A percentile compares a stretch with the other conserved stretches of the same genome.
phyloP scores from a whole-genome alignment of 306 rosid species.

The Boehmeria nivea region DNA sequence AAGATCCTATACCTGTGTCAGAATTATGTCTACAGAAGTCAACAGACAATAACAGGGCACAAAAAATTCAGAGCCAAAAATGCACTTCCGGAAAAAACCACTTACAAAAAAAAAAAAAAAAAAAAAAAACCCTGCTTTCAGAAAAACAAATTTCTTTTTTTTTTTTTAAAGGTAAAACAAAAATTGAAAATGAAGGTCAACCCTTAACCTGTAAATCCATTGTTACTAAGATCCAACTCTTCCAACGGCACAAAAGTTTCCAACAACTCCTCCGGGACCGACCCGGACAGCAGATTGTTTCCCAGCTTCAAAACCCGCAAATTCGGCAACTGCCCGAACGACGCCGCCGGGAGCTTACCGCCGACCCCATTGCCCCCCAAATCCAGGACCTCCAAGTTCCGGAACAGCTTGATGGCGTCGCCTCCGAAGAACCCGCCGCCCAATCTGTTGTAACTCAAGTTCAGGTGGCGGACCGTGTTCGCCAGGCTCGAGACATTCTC shows the following conservation, averaged over 20 bases:
- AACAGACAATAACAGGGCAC: too few relatives aligned
- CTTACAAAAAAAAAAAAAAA: background rate
- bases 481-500: constrained; percentile 62
- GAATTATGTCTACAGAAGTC: too few relatives aligned
- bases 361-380: constrained; percentile 53
- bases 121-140: background rate
- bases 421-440: constrained; percentile 52
- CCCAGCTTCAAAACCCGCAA: constrained; percentile 56
- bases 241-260: constrained; percentile 42
- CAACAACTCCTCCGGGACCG: constrained; percentile 58
- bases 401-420: constrained; percentile 45
- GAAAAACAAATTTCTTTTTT: too few relatives aligned
- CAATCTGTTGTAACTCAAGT: constrained; percentile 54
- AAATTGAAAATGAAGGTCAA: constrained; percentile 5
- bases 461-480: constrained; percentile 49
- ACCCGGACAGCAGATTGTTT: constrained; percentile 52
- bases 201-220: constrained; percentile 71
- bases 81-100: background rate
- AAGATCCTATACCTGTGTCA: background rate
- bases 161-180: too few relatives aligned
- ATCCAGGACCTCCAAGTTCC: constrained; percentile 69
- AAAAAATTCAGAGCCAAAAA: too few relatives aligned
- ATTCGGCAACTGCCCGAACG: constrained; percentile 46
- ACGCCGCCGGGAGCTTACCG: constrained; percentile 64
- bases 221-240: constrained; percentile 81